Evolutionary conservation across 2,329 filamentous ascomycete species (phyloP).

Genomic region (Rasamsonia emersonii): DNA sequence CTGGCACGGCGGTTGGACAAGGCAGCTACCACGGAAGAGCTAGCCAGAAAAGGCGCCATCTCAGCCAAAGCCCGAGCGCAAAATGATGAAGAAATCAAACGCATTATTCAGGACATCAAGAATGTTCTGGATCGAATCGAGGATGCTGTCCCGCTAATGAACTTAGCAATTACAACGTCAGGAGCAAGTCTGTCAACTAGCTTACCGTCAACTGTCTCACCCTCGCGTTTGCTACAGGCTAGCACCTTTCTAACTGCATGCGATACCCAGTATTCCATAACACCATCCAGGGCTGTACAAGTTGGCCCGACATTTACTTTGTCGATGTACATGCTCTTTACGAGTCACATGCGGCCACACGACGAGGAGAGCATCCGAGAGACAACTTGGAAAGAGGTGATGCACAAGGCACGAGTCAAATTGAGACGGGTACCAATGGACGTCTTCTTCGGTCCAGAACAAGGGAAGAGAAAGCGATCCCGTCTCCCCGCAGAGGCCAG

Average conservation of each 20-base stretch:
- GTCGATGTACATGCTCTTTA: conserved; percentile 92
- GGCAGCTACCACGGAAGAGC: conserved; percentile 55
- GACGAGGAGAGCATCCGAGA: conserved; percentile 51
- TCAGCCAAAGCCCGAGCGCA: conserved; percentile 41
- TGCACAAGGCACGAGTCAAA: conserved; percentile 83
- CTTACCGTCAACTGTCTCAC: conserved; percentile 74
- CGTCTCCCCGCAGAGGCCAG: conserved; percentile 34
- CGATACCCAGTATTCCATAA: conserved; percentile 69
- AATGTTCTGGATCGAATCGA: conserved; percentile 70
- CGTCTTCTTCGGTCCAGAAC: conserved; percentile 28
- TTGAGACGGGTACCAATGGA: conserved; percentile 62
- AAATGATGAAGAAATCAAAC: conserved; percentile 56
- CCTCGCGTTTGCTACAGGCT: conserved; percentile 81
- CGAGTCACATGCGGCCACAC: conserved; percentile 59
- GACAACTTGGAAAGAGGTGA: conserved; percentile 89
- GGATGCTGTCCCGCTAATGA: conserved; percentile 82
- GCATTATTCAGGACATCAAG: conserved; percentile 68
- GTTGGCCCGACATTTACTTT: conserved; percentile 80
- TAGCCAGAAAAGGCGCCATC: conserved; percentile 22
- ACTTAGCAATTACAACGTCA: conserved; percentile 87
- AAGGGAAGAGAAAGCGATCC: conserved; percentile 8
- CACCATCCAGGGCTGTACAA: conserved; percentile 58
- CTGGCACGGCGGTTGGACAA: conserved; percentile 67
- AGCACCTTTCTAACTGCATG: conserved; percentile 84
- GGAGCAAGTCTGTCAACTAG: conserved; percentile 77